Evolutionary conservation across 768 basidiomycete genomes (phyloP), one percentile per base, ranked within the genome.

Genomic region (Phlebiopsis flavidoalba): DNA sequence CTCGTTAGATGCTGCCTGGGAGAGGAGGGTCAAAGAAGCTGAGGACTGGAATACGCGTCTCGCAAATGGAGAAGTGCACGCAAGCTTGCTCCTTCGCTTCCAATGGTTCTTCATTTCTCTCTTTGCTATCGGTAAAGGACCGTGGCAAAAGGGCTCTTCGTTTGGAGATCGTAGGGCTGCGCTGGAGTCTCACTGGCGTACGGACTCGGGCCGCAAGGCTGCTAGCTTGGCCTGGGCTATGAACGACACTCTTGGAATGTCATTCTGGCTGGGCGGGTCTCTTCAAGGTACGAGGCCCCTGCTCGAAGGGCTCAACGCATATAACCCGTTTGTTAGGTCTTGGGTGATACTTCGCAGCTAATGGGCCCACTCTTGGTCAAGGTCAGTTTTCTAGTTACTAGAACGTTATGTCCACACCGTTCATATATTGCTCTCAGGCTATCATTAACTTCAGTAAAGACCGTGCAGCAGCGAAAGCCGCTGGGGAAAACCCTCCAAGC

Each of bases 261-360:
- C 77, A 26, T 88, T 88, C 72, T 89, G 88, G 88, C 71, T 74
- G 45, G 86, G 81, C 2, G 88, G n/a, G 87, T 17, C 66, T 74
- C 35, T 81, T 82, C 74, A 87, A 87, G 76, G 81, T 81, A 36
- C n/a, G 63, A 12, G 14, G 11, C 43, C 31, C 7, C 3, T 22
- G 17, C 43, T n/a, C 8, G 19, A 3, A 24, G 14, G 15, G 24
- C 21, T 19, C 3, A 22, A 8, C 47, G 17, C 31, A 31, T 22
- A 3, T 6, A 24, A 45, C 12, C 21, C 26, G 14, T 21, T 50
- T 19, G 21, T 2, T 66, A 86, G 79, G 82, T 87, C 40, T 64
- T 85, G 31, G 85, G 82, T 12, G 87, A 89, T 68, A 83, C 80
- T 0, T 65, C 82, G 0, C 83, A 84, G 68, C 74, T 87, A 36